phyloP scores from a whole-genome alignment of 352 stramenopile species.

The Phytophthora melonis region DNA sequence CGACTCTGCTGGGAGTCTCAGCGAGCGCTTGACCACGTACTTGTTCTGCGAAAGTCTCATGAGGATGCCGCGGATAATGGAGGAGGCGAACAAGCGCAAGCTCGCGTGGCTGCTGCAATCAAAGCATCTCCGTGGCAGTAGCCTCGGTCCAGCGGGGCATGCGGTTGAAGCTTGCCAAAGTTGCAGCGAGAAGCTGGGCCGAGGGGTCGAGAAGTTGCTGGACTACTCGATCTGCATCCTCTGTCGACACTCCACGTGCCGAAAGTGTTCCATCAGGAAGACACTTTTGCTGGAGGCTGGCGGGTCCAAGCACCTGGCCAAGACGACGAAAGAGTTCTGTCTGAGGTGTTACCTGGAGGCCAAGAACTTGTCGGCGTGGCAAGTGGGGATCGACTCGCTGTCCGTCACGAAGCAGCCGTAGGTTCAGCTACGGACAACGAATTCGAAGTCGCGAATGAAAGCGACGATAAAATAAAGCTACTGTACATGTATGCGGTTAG shows the following conservation, averaged over 20 bases:
- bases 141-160: background rate
- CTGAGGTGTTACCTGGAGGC: constrained; percentile 42
- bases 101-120: constrained; percentile 45
- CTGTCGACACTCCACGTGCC: constrained; percentile 49
- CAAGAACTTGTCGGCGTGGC: constrained; percentile 49
- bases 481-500: background rate
- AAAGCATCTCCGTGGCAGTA: constrained; percentile 8
- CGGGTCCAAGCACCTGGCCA: constrained; percentile 15
- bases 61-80: constrained; percentile 34
- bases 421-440: background rate
- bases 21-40: constrained; percentile 29
- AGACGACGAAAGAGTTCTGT: constrained; percentile 47
- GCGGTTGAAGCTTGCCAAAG: constrained; percentile 12
- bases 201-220: constrained; percentile 30
- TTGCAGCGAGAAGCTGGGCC: constrained; percentile 29
- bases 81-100: constrained; percentile 56
- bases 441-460: background rate
- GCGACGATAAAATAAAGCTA: background rate
- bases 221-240: constrained; percentile 45
- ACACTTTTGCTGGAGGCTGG: constrained; percentile 26
- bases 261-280: constrained; percentile 51
- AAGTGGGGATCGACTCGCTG: constrained; percentile 37
- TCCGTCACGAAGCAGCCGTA: constrained; percentile 6
- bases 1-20: constrained; percentile 29
- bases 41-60: constrained; percentile 34